Conservation (phyloP, 169 alveolate genomes). For the Plasmodium falciparum region DNA sequence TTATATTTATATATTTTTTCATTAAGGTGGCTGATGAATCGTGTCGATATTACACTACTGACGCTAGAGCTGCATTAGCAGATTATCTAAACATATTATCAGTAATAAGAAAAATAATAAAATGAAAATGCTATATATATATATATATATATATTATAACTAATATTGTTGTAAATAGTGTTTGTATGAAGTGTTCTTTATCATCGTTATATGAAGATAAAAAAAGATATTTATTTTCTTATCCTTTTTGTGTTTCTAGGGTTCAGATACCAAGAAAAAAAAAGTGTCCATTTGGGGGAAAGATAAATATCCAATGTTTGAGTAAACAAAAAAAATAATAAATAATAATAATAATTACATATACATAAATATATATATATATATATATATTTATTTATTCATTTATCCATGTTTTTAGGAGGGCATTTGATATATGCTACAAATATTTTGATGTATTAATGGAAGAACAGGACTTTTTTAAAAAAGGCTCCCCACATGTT, state of each 20-base stretch:
- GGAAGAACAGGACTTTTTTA: conserved; percentile 79
- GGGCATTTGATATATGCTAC: conserved; percentile 78
- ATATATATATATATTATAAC: neutral
- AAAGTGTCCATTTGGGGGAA: conserved; percentile 74
- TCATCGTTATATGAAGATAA: no score
- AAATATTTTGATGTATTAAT: conserved; percentile 55
- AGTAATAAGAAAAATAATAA: conserved; percentile 21
- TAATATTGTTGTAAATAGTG: neutral
- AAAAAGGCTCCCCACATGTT: conserved; percentile 60
- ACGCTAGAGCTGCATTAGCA: conserved; percentile 68
- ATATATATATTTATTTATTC: neutral
- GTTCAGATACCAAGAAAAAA: conserved; percentile 47
- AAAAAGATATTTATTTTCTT: neutral
- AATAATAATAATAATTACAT: neutral
- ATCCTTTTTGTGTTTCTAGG: conserved; percentile 11
- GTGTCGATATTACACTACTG: conserved; percentile 65
- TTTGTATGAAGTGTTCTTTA: no score
- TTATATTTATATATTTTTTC: neutral
- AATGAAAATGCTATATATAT: neutral
- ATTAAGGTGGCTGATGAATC: conserved; percentile 62
- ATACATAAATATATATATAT: neutral
- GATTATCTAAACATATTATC: conserved; percentile 69
- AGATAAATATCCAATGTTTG: conserved; percentile 69
- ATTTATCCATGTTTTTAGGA: conserved; percentile 27
- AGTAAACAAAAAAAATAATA: conserved; percentile 26